Evolutionary conservation across 192 early-diverging fungal species (phyloP).

Genomic region (Phycomyces nitens): DNA sequence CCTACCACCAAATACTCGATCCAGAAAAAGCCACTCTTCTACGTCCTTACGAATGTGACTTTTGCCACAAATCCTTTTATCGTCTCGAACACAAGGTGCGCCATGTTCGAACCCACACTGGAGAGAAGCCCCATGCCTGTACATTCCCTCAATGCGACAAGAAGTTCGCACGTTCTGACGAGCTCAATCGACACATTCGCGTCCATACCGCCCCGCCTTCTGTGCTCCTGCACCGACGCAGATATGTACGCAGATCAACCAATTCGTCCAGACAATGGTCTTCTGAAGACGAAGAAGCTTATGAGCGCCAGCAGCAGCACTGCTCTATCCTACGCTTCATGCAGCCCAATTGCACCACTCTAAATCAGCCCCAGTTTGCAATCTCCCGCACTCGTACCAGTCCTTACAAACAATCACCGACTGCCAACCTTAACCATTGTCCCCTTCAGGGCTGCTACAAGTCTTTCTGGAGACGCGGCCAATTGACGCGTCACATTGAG

Average conservation of each 20-base stretch:
- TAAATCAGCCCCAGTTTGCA: background rate
- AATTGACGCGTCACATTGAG: constrained; percentile 38
- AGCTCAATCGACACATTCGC: constrained; percentile 52
- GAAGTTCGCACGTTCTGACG: constrained; percentile 79
- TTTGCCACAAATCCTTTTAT: constrained; percentile 67
- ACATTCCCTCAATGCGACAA: constrained; percentile 64
- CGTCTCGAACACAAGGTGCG: constrained; percentile 81
- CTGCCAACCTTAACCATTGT: constrained; percentile 31
- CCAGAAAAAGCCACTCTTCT: constrained; percentile 18
- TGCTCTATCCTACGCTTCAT: constrained; percentile 35
- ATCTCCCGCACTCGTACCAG: constrained; percentile 10
- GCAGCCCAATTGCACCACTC: constrained; percentile 8
- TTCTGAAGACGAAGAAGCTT: constrained; percentile 31
- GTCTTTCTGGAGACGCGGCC: constrained; percentile 35
- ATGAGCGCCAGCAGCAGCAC: constrained; percentile 26
- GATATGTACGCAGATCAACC: constrained; percentile 22
- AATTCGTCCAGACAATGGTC: constrained; percentile 10
- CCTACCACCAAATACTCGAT: background rate
- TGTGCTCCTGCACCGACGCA: constrained; percentile 27
- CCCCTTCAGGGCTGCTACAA: constrained; percentile 29
- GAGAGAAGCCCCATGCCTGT: constrained; percentile 79
- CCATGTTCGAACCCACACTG: constrained; percentile 84
- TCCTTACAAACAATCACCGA: constrained; percentile 27
- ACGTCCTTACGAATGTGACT: constrained; percentile 54
- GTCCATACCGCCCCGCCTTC: constrained; percentile 42